These are phyloP conservation scores for Actinomucor elegans DNA, from an alignment of 371 early-diverging fungal genomes.

Conservation along the genomic window DNA sequence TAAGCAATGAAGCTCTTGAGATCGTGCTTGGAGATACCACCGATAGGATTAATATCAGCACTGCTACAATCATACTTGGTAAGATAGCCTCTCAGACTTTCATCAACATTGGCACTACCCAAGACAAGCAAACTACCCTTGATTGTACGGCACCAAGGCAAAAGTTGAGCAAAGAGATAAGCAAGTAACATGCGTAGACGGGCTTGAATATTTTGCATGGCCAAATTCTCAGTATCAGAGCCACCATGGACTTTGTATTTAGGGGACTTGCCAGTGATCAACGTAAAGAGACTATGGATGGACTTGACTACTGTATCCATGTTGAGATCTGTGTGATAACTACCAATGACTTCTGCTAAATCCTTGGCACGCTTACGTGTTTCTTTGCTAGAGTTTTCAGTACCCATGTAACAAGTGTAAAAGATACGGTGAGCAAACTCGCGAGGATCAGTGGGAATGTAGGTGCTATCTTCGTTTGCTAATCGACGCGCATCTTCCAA, in stretches of 20 bases:
- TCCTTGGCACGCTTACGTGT: slow-evolving; percentile 81
- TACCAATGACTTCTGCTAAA: slow-evolving; percentile 84
- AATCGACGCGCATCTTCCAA: slow-evolving; percentile 76
- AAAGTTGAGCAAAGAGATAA: slow-evolving; percentile 92
- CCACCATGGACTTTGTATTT: slow-evolving; percentile 87
- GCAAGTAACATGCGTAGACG: slow-evolving; percentile 94
- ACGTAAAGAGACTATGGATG: slow-evolving; percentile 71
- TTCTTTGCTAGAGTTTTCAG: slow-evolving; percentile 84
- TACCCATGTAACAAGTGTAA: slow-evolving; percentile 96
- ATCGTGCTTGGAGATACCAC: slow-evolving; percentile 92
- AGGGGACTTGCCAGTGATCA: slow-evolving; percentile 82
- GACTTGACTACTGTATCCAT: slow-evolving; percentile 86
- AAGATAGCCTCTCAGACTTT: slow-evolving; percentile 93
- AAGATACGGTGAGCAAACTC: slow-evolving; percentile 87
- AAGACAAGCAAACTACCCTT: slow-evolving; percentile 85
- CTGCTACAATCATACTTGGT: slow-evolving; percentile 98
- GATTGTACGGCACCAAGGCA: slow-evolving; percentile 87
- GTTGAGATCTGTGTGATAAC: slow-evolving; percentile 86
- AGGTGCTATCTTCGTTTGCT: slow-evolving; percentile 52
- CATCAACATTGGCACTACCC: slow-evolving; percentile 96
- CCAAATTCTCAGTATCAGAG: slow-evolving; percentile 84
- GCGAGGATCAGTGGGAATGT: slow-evolving; percentile 75
- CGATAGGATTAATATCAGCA: slow-evolving; percentile 97
- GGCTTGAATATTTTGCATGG: slow-evolving; percentile 97
- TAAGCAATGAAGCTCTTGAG: slow-evolving; percentile 81